Base-by-base conservation (phyloP, 768 basidiomycete species). In the Lactifluus subvellereus region DNA sequence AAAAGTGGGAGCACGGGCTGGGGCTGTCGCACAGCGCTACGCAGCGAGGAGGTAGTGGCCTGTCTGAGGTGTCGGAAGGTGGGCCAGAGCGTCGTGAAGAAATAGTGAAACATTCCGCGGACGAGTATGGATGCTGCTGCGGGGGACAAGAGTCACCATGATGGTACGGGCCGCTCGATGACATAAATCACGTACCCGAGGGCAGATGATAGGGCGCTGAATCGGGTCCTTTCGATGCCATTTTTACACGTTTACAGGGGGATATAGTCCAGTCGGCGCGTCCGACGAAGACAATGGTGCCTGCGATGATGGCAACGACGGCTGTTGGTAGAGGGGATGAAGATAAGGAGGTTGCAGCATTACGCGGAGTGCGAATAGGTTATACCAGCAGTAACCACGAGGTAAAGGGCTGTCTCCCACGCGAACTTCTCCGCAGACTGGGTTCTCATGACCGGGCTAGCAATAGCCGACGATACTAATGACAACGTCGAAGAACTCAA, bases 341-440 rank as follows among this genome's bases (percentile, higher is more conserved):
- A 59, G 53, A 59, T 59, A 43, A 64, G 58, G 8, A 4, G 11
- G 10, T 47, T 47, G 32, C 2, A 33, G 50, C 6, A 18, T 7
- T 2, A 33, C 32, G 18, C 27, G 6, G 40, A 38, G 20, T 38
- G 22, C 2, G 20, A 32, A 22, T 6, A 50, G 51, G 51, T 22
- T 16, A 5, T 43, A 64, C 62, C 40, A 18, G 42, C 8, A 1
- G 16, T 54, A 11, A 64, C 58, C 14, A 64, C 40, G 62, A 64
- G 62, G 58, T 54, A 55, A 6, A 59, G 4, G 38, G 52, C 47
- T 2, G 53, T 22, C n/a, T 64, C 38, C 62, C 62, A 64, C 40
- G 47, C 57, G 47, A 54, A 6, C 37, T 5, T 40, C 11, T 18
- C 32, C 10, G 33, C 49, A 37, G 45, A 1, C 1, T 27, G 51